Evolutionary conservation across 2,329 filamentous ascomycete species (phyloP).

Genomic region (Diaporthe vexans): DNA sequence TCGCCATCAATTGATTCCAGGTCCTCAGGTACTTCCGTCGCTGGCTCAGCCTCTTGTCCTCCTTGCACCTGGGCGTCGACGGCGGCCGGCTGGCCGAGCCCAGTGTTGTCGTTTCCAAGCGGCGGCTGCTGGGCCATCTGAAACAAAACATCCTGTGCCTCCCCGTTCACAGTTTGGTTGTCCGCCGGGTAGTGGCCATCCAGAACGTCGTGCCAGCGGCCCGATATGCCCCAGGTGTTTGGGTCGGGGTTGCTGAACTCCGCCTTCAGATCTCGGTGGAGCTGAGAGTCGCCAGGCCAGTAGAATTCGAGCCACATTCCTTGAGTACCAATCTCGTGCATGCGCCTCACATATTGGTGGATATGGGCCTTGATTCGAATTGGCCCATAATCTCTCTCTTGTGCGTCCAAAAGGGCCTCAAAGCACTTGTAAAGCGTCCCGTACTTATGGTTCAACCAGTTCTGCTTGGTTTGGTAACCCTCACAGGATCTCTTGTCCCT

Average conservation of each 20-base stretch:
- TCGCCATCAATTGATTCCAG: no score
- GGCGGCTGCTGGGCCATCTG: no score
- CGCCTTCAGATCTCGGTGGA: not conserved
- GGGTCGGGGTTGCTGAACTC: not conserved
- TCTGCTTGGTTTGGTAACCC: not conserved
- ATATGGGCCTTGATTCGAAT: not conserved
- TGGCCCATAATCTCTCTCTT: not conserved
- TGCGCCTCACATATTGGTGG: not conserved
- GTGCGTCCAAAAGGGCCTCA: not conserved
- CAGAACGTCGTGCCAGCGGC: not conserved
- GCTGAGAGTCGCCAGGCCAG: not conserved
- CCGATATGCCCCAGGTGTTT: not conserved
- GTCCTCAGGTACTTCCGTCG: no score
- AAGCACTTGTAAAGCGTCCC: not conserved
- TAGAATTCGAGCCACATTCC: rapidly evolving
- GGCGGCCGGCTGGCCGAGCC: no score
- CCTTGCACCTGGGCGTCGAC: no score
- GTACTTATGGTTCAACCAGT: not conserved
- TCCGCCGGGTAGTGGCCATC: no score
- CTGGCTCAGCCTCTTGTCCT: no score
- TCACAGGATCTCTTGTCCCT: not conserved
- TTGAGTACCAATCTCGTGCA: not conserved
- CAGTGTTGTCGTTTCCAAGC: no score
- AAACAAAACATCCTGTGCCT: no score
- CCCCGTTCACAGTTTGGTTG: no score